Evolutionary conservation across 805 yeast genomes (phyloP), one percentile per base, ranked within the genome.

Genomic region (Zygosaccharomyces rouxii): DNA sequence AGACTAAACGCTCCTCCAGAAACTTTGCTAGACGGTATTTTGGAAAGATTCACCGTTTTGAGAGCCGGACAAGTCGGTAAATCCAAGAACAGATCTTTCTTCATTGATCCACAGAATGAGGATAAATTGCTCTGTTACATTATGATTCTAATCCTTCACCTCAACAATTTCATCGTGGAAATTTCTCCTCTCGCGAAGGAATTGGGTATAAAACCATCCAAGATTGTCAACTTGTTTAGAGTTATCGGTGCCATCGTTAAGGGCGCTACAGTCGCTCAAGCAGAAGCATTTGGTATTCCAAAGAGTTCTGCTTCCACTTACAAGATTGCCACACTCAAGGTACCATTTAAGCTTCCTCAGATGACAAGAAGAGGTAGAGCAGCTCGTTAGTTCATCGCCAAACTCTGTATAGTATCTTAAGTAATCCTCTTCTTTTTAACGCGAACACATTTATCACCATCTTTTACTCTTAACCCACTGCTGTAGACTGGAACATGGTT

Each of bases 341-440:
- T 89, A 28, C 99, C 99, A 35, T 86, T 94, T 71, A 83, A 81
- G 64, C 73, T 88, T 44, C 99, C 99, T 6, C 92, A 86, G 58
- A 76, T 86, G 76, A 77, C 83, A 9, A 81, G 83, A 72, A 76
- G 86, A 61, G 81, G 81, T 35, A 73, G 78, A 63, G 74, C 68
- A 53, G 57, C 65, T 30, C 51, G 54, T 14, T 51, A 44, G 41
- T 7, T 26, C 19, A 13, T 25, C 14, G 19, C n/a, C 2, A 30
- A 7, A 9, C 10, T 30, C 30, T n/a, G 26, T 29, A 47, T 38
- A 37, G 22, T 30, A 35, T 13, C 11, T 19, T 38, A 25, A 21
- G 23, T 22, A 44, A n/a, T 21, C n/a, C 16, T 42, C 33, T 31
- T 40, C 18, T 40, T 26, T 42, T 2, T 21, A 25, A 43, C 39